These are phyloP conservation scores for Suzukiozyma palmioleophila DNA, from an alignment of 1,139 yeast species.

Conservation along the genomic window DNA sequence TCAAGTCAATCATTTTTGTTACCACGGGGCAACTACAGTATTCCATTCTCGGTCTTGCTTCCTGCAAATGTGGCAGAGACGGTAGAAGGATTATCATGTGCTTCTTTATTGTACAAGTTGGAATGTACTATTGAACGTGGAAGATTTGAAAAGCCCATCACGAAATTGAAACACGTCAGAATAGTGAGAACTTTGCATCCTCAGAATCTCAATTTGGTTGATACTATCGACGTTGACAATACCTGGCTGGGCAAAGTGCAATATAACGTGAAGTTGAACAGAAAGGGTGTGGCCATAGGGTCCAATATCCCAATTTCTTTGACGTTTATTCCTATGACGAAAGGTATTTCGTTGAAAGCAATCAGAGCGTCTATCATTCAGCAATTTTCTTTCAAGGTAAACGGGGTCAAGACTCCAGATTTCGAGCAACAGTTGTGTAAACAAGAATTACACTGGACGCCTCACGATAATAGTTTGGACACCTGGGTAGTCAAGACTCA, in stretches of 20 bases:
- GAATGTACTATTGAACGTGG: conserved; percentile 55
- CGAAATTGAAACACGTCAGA: conserved; percentile 28
- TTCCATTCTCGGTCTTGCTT: conserved; percentile 54
- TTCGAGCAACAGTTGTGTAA: conserved; percentile 36
- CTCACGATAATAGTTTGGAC: conserved; percentile 32
- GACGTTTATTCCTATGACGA: conserved; percentile 54
- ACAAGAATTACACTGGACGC: conserved; percentile 19
- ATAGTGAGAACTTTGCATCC: conserved; percentile 50
- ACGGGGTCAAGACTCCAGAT: conserved; percentile 38
- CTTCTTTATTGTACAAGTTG: conserved; percentile 52
- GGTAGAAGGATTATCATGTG: conserved; percentile 59
- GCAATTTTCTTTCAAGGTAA: conserved; percentile 37
- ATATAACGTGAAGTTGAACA: conserved; percentile 53
- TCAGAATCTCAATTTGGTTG: conserved; percentile 45
- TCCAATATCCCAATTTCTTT: conserved; percentile 49
- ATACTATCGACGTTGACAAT: conserved; percentile 56
- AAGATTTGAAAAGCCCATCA: conserved; percentile 40
- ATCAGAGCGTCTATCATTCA: conserved; percentile 52
- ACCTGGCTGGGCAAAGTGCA: conserved; percentile 65
- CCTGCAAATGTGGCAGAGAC: conserved; percentile 66
- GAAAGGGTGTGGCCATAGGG: conserved; percentile 60
- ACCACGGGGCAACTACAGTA: conserved; percentile 61
- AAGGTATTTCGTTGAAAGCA: conserved; percentile 47
- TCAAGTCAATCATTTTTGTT: conserved; percentile 39
- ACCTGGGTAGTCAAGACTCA: conserved; percentile 48